These are phyloP conservation scores for Hymenoscyphus repandus DNA, from an alignment of 2,329 filamentous ascomycete species.

Conservation along the genomic window DNA sequence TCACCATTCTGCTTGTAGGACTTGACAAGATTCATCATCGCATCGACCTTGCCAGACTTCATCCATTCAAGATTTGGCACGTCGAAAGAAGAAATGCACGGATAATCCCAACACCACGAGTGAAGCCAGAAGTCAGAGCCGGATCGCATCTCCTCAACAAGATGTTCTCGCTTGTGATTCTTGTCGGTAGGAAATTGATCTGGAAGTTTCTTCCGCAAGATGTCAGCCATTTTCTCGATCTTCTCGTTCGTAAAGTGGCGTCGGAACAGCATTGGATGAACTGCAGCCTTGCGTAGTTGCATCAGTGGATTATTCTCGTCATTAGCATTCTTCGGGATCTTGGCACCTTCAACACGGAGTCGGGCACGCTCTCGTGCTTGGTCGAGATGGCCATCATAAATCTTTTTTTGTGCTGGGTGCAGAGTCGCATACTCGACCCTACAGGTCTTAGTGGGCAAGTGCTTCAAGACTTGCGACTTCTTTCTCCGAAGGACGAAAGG, in stretches of 20 bases:
- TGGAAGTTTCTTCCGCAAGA: slow-evolving; percentile 65
- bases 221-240: slow-evolving; percentile 71
- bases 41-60: slow-evolving; percentile 77
- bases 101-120: slow-evolving; percentile 57
- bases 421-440: slow-evolving; percentile 78
- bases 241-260: slow-evolving; percentile 71
- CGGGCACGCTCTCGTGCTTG: slow-evolving; percentile 55
- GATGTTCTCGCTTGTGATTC: slow-evolving; percentile 42
- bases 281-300: slow-evolving; percentile 85
- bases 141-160: slow-evolving; percentile 51
- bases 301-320: slow-evolving; percentile 73
- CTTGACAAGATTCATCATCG: slow-evolving; percentile 68
- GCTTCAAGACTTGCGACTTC: slow-evolving; percentile 84
- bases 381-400: slow-evolving; percentile 69
- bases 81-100: slow-evolving; percentile 49
- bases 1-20: slow-evolving; percentile 76
- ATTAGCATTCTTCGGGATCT: slow-evolving; percentile 36
- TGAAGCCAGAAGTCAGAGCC: slow-evolving; percentile 62
- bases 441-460: slow-evolving; percentile 75
- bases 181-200: slow-evolving; percentile 43
- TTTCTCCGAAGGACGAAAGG: slow-evolving; percentile 92
- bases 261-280: slow-evolving; percentile 85
- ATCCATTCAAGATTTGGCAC: slow-evolving; percentile 49
- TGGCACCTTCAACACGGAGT: slow-evolving; percentile 47
- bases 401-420: slow-evolving; percentile 62